Evolutionary conservation across 805 yeast genomes (phyloP), one percentile per base, ranked within the genome.

Genomic region (Citeromyces matritensis): DNA sequence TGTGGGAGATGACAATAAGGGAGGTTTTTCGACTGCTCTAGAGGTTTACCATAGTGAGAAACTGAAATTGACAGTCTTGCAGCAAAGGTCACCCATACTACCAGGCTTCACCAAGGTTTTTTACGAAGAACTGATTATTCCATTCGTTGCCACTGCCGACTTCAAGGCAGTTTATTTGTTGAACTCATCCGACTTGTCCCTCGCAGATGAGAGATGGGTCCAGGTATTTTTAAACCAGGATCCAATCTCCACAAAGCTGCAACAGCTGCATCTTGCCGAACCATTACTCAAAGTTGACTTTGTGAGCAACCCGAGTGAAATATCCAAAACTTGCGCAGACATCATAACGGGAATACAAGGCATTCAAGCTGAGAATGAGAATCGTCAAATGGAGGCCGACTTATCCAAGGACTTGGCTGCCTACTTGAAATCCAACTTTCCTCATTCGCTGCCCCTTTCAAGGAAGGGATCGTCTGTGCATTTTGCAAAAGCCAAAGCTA

Each of bases 21-120:
- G 31, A 15, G 24, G 35, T 43, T 29, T 70, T 3, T 62, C 79
- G 1, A 69, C 80, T 1, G 70, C 79, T 0, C 46, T 81, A 19
- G 95, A 86, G 42, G 62, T 83, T 2, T 80, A 69, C 48, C 52
- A 54, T 39, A 59, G 63, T 38, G 47, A 51, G 1, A 34, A 39
- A 2, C 43, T 47, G 27, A 56, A 63, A 3, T 17, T 77, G 7
- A 62, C 80, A 2, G 41, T 83, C n/a, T 45, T 86, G 3, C 95
- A 83, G 44, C 85, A 83, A 45, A 57, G 96, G 31, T 66, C 95
- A 1, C 96, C 96, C 0, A 62, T 84, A 2, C 57, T 85, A n/a
- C 78, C 88, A 1, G 75, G 76, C 1, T 68, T 58, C 36, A 56
- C 65, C 8, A 44, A 49, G 23, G 54, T 51, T 27, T 80, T 76